These are phyloP conservation scores for Penicillium thymicola DNA, from an alignment of 2,329 filamentous ascomycete species.

Conservation along the genomic window DNA sequence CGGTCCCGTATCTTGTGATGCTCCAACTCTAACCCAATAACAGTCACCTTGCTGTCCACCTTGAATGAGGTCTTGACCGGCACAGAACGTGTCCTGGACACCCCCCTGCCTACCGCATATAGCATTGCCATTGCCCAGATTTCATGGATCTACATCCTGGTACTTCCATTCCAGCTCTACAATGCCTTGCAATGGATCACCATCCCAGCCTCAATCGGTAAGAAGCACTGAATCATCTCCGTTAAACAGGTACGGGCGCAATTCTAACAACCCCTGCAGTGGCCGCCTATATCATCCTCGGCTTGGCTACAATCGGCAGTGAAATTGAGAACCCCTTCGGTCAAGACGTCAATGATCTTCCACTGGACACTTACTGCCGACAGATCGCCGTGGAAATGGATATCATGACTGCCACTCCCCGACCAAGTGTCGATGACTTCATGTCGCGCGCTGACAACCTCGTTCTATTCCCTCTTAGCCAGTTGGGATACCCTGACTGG, in stretches of 20 bases:
- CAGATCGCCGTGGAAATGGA: conserved; percentile 73
- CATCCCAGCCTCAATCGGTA: conserved; percentile 68
- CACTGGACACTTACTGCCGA: conserved; percentile 71
- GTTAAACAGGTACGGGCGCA: neutral
- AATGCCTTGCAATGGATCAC: conserved; percentile 65
- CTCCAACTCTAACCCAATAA: conserved; percentile 6
- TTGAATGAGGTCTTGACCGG: conserved; percentile 71
- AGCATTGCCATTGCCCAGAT: conserved; percentile 82
- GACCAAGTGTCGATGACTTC: conserved; percentile 53
- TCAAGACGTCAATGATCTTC: conserved; percentile 76
- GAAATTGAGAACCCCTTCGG: conserved; percentile 87
- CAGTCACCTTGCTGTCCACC: conserved; percentile 57
- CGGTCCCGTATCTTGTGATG: neutral
- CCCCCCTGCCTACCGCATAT: conserved; percentile 78
- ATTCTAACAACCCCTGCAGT: conserved; percentile 26
- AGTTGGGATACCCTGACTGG: conserved; percentile 50
- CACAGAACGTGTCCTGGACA: conserved; percentile 75
- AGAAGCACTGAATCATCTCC: conserved; percentile 2
- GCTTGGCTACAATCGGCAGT: conserved; percentile 69
- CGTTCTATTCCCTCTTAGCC: conserved; percentile 41
- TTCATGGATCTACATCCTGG: conserved; percentile 77
- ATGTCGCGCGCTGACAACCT: conserved; percentile 34
- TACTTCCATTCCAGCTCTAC: conserved; percentile 78
- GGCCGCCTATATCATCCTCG: conserved; percentile 78
- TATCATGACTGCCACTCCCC: conserved; percentile 61